Percentiles rank a stretch among this genome's conserved stretches.
These are phyloP conservation scores for Ambrosia hybrid DNA, from an alignment of 140 eudicot species.

Conservation along the genomic window DNA sequence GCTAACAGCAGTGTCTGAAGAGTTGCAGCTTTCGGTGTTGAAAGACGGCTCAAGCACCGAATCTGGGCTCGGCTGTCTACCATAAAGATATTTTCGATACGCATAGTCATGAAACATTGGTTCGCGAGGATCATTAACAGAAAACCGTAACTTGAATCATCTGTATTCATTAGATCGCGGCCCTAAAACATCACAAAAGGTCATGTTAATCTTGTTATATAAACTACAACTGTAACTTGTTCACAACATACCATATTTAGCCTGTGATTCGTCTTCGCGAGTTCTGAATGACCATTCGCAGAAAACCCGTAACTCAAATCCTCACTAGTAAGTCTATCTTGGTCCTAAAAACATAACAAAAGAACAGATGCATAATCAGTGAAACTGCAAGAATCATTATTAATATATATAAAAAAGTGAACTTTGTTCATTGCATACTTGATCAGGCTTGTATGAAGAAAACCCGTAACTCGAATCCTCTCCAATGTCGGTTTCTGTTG, in stretches of 20 bases:
- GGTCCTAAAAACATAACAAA: conserved; percentile 9
- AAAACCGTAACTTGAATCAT: conserved; percentile 34
- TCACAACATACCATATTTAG: conserved; percentile 39
- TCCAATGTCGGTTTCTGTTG: conserved; percentile 26
- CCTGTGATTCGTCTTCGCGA: conserved; percentile 32
- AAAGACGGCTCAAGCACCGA: conserved; percentile 75
- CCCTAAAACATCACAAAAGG: conserved; percentile 18
- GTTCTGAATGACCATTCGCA: conserved; percentile 35
- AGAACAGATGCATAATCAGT: not conserved
- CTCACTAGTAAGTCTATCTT: not conserved
- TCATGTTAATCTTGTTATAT: not conserved
- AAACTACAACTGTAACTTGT: conserved; percentile 1
- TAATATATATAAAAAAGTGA: not conserved
- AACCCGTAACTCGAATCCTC: conserved; percentile 24
- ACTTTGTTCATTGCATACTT: conserved; percentile 17
- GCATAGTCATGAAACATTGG: conserved; percentile 29
- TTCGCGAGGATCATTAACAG: conserved; percentile 33
- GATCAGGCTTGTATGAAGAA: conserved; percentile 32
- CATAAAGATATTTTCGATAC: conserved; percentile 35
- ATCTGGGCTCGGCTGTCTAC: conserved; percentile 66
- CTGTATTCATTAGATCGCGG: conserved; percentile 22
- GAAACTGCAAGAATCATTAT: not conserved
- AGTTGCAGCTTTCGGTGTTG: conserved; percentile 68
- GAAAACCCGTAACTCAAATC: conserved; percentile 34
- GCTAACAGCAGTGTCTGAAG: conserved; percentile 60